These are phyloP conservation scores for Skeletonema potamos DNA, from an alignment of 108 stramenopile species.

Conservation along the genomic window DNA sequence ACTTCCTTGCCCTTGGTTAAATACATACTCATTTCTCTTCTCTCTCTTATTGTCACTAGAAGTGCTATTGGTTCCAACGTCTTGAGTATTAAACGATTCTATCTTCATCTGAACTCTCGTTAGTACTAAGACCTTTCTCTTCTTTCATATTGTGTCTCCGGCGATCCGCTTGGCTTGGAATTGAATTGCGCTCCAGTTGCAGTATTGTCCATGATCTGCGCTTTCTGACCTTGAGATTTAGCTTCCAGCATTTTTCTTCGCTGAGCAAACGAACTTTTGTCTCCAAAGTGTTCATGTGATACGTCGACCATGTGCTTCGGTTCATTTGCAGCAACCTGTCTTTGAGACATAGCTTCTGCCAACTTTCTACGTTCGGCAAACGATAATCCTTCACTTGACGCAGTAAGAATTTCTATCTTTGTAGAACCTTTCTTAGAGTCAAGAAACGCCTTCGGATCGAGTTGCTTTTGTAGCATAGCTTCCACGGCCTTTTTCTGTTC, in stretches of 20 bases:
- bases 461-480: not conserved
- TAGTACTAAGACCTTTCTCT: no score
- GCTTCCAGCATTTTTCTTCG: not conserved
- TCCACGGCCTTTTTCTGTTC: conserved; percentile 4
- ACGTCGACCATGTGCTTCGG: not conserved
- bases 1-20: no score
- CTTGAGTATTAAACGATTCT: no score
- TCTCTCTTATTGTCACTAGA: no score
- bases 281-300: not conserved
- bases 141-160: no score
- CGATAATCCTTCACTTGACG: not conserved
- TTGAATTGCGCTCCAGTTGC: not conserved
- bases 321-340: not conserved
- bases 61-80: no score
- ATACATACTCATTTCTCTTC: no score
- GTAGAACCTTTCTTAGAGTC: not conserved
- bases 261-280: not conserved
- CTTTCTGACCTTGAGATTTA: not conserved
- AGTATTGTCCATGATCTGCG: not conserved
- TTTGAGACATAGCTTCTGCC: not conserved
- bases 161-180: not conserved
- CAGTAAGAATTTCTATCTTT: not conserved
- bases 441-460: not conserved
- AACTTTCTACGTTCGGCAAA: not conserved
- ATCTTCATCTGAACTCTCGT: not conserved